phyloP scores from a whole-genome alignment of 192 early-diverging fungal species.

The Backusella morwellensis region DNA sequence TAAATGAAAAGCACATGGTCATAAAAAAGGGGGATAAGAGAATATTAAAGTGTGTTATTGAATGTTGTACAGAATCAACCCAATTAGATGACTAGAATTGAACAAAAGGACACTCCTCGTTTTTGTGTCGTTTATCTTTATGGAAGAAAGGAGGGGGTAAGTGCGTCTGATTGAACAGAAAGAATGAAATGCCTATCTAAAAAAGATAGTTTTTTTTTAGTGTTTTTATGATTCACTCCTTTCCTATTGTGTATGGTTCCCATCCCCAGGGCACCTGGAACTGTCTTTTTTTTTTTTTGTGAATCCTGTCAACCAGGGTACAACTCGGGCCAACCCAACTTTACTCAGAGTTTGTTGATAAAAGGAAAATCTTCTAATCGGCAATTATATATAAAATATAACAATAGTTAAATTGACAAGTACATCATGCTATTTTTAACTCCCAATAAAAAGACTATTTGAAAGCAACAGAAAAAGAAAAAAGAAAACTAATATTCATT shows the following conservation, averaged over 20 bases:
- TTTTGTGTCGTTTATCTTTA: neutral
- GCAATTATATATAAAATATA: neutral
- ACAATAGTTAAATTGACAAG: neutral
- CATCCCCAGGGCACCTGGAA: neutral
- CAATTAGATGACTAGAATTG: neutral
- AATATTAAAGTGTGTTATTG: neutral
- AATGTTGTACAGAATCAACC: neutral
- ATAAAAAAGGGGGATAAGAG: neutral
- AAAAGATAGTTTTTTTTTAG: neutral
- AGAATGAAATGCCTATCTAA: neutral
- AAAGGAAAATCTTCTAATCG: no score
- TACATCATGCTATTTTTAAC: neutral
- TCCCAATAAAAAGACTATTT: neutral
- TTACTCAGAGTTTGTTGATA: neutral
- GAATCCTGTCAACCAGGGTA: constrained; percentile 2
- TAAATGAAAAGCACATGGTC: neutral
- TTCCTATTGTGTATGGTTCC: neutral
- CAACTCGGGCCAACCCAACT: neutral
- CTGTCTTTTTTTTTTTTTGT: neutral
- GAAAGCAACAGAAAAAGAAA: no score
- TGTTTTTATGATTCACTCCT: neutral
- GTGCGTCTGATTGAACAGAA: neutral
- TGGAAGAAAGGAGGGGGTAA: neutral
- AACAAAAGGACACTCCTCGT: neutral
- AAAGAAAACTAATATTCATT: neutral